Evolutionary conservation across 345 rosid genomes (phyloP).

Genomic region (Conringia planisiliqua): DNA sequence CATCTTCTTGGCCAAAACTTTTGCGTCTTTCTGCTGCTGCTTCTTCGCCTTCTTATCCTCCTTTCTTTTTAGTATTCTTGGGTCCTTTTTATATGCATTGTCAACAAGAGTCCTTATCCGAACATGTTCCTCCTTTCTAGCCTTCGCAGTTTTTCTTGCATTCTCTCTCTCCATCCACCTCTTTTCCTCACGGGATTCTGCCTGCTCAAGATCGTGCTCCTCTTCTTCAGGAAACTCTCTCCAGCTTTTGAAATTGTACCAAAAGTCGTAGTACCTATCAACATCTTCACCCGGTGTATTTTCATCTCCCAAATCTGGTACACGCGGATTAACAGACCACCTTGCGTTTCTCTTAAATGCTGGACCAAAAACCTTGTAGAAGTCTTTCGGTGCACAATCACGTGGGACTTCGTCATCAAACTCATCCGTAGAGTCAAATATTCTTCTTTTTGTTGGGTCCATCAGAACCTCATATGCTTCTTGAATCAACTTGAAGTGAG

Average conservation of each 20-base stretch:
- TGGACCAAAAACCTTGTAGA: constrained; percentile 94
- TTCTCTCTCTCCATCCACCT: constrained; percentile 99
- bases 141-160: constrained; percentile 69
- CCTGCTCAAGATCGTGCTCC: constrained; percentile 86
- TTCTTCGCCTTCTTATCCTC: constrained; percentile 79
- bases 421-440: constrained; percentile 91
- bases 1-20: constrained; percentile 67
- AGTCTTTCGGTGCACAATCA: constrained; percentile 84
- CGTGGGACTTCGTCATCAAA: constrained; percentile 92
- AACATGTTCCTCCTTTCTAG: constrained; percentile 89
- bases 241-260: constrained; percentile 95
- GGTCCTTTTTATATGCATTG: constrained; percentile 86
- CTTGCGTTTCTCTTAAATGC: constrained; percentile 94
- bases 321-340: constrained; percentile 73
- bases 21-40: constrained; percentile 78
- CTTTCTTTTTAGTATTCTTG: constrained; percentile 71
- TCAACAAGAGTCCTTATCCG: constrained; percentile 80
- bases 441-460: constrained; percentile 81
- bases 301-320: constrained; percentile 78
- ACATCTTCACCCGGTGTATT: constrained; percentile 59
- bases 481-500: constrained; percentile 80
- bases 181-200: constrained; percentile 92
- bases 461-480: constrained; percentile 87
- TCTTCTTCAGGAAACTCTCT: constrained; percentile 96
- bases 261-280: constrained; percentile 67